Evolutionary conservation across 176 grass and related monocot species (phyloP).

Genomic region (Microstegium vimineum): DNA sequence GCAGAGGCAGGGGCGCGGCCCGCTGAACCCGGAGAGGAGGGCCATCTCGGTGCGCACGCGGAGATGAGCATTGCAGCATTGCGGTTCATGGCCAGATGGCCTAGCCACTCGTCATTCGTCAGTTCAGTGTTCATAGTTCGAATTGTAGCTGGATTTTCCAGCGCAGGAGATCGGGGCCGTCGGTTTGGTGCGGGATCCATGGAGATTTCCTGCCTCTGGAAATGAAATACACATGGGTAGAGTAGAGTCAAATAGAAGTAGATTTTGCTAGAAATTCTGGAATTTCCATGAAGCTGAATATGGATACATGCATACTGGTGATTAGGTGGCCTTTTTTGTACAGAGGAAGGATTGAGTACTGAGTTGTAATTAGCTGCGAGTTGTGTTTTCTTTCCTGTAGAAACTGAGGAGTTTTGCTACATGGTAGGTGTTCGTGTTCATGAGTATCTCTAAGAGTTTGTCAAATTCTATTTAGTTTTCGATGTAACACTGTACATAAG

Average conservation of each 20-base stretch:
- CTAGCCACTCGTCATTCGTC: neutral
- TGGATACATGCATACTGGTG: neutral
- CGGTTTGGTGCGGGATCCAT: neutral
- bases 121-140: too few relatives aligned
- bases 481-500: too few relatives aligned
- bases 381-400: neutral
- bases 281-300: neutral
- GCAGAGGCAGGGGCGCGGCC: slow-evolving; percentile 6
- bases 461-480: too few relatives aligned
- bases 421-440: neutral
- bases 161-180: too few relatives aligned
- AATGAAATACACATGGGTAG: neutral
- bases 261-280: neutral
- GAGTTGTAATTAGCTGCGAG: neutral
- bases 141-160: too few relatives aligned
- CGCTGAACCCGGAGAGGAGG: slow-evolving; percentile 33
- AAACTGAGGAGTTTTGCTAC: neutral
- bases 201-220: neutral
- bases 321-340: neutral
- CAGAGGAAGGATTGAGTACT: neutral
- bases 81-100: neutral
- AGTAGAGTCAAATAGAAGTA: neutral
- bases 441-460: too few relatives aligned
- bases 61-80: neutral
- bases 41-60: slow-evolving; percentile 36